A percentile compares a stretch with the other conserved stretches of the same genome.
Evolutionary conservation across 768 basidiomycete species (phyloP).

Genomic region (Phanerodontia chrysosporium): DNA sequence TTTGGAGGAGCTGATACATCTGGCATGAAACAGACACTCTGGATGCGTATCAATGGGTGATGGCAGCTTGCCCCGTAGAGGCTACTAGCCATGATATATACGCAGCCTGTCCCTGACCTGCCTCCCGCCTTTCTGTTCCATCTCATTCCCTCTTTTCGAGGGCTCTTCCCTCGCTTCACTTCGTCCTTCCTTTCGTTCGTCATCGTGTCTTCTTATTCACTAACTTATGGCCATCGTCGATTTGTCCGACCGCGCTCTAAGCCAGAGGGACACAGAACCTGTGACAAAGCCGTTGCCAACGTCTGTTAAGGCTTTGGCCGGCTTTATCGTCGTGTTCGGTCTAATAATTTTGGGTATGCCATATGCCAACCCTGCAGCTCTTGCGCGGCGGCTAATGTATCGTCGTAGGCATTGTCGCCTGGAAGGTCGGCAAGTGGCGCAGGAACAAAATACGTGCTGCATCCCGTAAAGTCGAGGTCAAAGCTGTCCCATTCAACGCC

Average conservation of each 20-base stretch:
- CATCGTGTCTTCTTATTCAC: conserved; percentile 3
- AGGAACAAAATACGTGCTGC: conserved; percentile 12
- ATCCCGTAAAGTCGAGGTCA: conserved; percentile 3
- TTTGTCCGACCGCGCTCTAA: background rate
- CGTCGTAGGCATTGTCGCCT: conserved; percentile 13
- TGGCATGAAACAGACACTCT: conserved; percentile 1
- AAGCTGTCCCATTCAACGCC: background rate
- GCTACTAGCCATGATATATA: conserved; percentile 13
- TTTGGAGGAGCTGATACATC: background rate
- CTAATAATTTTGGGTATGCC: conserved; percentile 20
- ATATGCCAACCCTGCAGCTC: background rate
- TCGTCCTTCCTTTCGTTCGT: conserved; percentile 9
- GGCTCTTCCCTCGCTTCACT: conserved; percentile 14
- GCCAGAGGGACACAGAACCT: conserved; percentile 11
- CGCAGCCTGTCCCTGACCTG: background rate
- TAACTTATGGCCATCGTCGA: conserved; percentile 12
- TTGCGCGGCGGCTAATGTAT: background rate
- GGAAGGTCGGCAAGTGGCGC: conserved; percentile 17
- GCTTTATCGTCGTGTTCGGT: conserved; percentile 25
- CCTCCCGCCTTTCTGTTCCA: background rate
- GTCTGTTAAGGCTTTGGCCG: conserved; percentile 23
- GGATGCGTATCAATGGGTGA: conserved; percentile 6
- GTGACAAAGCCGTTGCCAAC: conserved; percentile 14
- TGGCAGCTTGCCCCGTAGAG: background rate
- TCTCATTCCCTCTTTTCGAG: conserved; percentile 9